phyloP scores from a whole-genome alignment of 148 eudicot species.

The Amaranthus hypochondriacus region DNA sequence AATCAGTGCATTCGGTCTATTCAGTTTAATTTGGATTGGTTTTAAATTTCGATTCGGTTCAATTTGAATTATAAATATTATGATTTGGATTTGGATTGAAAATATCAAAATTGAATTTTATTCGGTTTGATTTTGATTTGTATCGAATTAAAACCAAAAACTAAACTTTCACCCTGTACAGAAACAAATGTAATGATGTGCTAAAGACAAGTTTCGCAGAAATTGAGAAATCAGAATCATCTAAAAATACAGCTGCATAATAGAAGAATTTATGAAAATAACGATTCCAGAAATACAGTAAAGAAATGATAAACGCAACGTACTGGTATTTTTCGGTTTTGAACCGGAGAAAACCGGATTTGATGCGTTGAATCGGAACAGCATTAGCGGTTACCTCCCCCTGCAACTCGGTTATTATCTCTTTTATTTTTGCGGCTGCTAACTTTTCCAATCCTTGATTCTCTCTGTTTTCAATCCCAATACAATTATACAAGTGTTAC shows the following conservation, averaged over 20 bases:
- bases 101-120: no score
- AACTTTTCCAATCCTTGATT: slow-evolving; percentile 42
- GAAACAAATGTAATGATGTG: no score
- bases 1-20: no score
- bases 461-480: slow-evolving; percentile 37
- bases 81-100: no score
- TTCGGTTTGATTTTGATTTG: no score
- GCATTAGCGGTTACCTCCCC: slow-evolving; percentile 27
- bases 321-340: slow-evolving; percentile 79
- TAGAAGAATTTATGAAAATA: background rate
- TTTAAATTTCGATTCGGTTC: no score
- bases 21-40: no score
- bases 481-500: background rate
- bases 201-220: background rate
- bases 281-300: background rate
- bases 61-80: no score
- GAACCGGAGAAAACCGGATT: slow-evolving; percentile 64
- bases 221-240: background rate
- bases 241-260: background rate
- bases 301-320: slow-evolving; percentile 13
- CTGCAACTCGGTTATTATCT: slow-evolving; percentile 62
- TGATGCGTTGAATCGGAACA: slow-evolving; percentile 46
- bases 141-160: no score
- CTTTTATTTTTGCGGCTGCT: slow-evolving; percentile 64
- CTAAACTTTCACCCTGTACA: no score